These are phyloP conservation scores for Fomitopsis pulvina DNA, from an alignment of 768 basidiomycete species.

Conservation along the genomic window DNA sequence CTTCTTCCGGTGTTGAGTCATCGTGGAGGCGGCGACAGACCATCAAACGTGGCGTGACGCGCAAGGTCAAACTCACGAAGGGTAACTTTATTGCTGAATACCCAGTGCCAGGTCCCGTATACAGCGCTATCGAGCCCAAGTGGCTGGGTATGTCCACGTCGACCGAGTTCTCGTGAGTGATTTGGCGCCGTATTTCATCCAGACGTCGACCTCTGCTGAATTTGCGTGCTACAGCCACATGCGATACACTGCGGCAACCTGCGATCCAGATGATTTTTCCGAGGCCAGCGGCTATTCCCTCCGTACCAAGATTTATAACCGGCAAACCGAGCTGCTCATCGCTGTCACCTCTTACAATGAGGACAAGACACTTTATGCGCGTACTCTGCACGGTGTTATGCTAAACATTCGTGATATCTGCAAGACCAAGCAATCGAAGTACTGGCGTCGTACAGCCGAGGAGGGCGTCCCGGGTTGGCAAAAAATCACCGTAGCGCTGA, in stretches of 20 bases:
- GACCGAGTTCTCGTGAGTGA: slow-evolving; percentile 85
- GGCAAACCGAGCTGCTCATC: slow-evolving; percentile 89
- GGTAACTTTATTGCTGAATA: slow-evolving; percentile 93
- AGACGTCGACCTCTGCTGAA: neutral
- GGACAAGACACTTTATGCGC: slow-evolving; percentile 86
- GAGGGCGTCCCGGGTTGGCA: slow-evolving; percentile 88
- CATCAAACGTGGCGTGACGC: slow-evolving; percentile 89
- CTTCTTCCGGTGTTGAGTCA: slow-evolving; percentile 28
- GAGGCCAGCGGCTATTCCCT: slow-evolving; percentile 79
- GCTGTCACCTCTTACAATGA: slow-evolving; percentile 94
- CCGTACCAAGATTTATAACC: slow-evolving; percentile 77
- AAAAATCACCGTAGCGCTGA: slow-evolving; percentile 82
- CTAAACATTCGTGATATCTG: slow-evolving; percentile 96
- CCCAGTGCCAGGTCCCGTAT: slow-evolving; percentile 77
- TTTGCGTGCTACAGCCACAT: slow-evolving; percentile 54
- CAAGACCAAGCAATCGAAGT: slow-evolving; percentile 92
- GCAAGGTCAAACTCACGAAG: slow-evolving; percentile 87
- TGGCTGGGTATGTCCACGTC: slow-evolving; percentile 58
- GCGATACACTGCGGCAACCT: slow-evolving; percentile 90
- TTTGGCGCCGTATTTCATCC: neutral
- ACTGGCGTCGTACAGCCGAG: slow-evolving; percentile 78
- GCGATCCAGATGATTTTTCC: slow-evolving; percentile 85
- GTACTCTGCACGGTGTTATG: slow-evolving; percentile 95
- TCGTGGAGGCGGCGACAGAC: slow-evolving; percentile 74
- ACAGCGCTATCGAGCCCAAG: slow-evolving; percentile 75